Base-by-base conservation (phyloP, 169 alveolate genomes). In the Eimeria falciformis region DNA sequence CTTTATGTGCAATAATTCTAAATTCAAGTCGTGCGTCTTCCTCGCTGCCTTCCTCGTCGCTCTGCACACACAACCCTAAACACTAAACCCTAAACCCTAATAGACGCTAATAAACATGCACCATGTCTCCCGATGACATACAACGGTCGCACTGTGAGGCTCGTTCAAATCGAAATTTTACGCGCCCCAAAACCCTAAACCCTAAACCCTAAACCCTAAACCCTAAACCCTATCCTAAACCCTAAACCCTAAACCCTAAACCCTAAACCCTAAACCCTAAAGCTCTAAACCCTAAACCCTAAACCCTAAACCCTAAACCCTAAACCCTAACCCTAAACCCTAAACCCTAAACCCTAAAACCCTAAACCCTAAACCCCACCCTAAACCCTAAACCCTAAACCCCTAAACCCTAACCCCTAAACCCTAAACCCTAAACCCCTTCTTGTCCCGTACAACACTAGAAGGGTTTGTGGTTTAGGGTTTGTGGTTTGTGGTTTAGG, bases 21-120 rank as follows among this genome's bases (percentile, higher is more conserved):
- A 91, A 81, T n/a, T 82, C 94, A 25, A 82, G 56, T 14, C 27
- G 40, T 23, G 94, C 86, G 45, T 91, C 94, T 43, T 55, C 85
- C 3, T 47, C 83, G 37, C 27, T 43, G 5, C 58, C 93, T 5
- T 89, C 93, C 55, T 69, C 91, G 37, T 91, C 94, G 83, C 71
- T 53, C 78, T 66, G 90, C 71, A 81, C 5, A 29, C 21, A 78
- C 3, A 2, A 2, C 29, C 79, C 7, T 14, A 68, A 68, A 27
- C 79, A 7, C 37, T 68, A 29, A 27, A 29, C 79, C 79, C 37
- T 68, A 68, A 68, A 29, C 79, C 79, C 79, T 33, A 21, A 21
- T 56, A 56, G 18, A 56, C 68, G 21, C 18, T 21, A 56, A 18
- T 21, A 56, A 56, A 56, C 18, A 18, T 56, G 21, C 68, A 56